Base-by-base conservation (phyloP, 1,139 yeast species). In the Geotrichum fermentans region DNA sequence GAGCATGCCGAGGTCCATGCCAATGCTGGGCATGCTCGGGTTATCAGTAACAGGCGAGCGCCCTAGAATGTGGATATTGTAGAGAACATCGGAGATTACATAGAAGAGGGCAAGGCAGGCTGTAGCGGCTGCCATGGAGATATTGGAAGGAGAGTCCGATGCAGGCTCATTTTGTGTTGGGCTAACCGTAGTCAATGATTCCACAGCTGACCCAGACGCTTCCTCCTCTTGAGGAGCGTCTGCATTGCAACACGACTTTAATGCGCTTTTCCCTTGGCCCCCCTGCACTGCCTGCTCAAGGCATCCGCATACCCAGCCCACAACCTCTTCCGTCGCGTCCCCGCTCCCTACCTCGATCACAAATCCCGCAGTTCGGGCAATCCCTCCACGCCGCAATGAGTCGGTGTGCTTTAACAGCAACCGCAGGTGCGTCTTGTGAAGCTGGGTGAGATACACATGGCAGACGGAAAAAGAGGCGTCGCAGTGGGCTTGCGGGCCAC, bases 341-440 rank as follows among this genome's bases (percentile, higher is more conserved):
- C 57, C 56, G 46, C 62, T n/a, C n/a, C n/a, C n/a, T n/a, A n/a
- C 58, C 17, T 59, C 56, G 29, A 62, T 51, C 11, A 64, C 66
- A 56, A 64, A 64, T 10, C 62, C 63, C 56, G 58, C 60, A 22
- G 61, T 55, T 10, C 66, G 56, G 4, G 67, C 67, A 21, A 64
- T 60, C 8, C 61, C 54, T 10, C 66, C 64, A 16, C 67, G 52
- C 14, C 62, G 56, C 40, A 50, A 46, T 13, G 62, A 52, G 24
- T 11, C 37, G n/a, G 56, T 53, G 43, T 61, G 57, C 44, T 56
- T 58, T 32, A 61, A 50, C 14, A 62, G 57, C 13, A 58, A 51
- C 29, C 51, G 49, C 37, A 61, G 47, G 41, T 61, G 64, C 18
- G 47, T 44, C 21, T 44, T 36, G 10, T 46, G 42, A 7, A 49